Conservation (phyloP, 2,329 filamentous ascomycete species). For the Diplodia corticola region DNA sequence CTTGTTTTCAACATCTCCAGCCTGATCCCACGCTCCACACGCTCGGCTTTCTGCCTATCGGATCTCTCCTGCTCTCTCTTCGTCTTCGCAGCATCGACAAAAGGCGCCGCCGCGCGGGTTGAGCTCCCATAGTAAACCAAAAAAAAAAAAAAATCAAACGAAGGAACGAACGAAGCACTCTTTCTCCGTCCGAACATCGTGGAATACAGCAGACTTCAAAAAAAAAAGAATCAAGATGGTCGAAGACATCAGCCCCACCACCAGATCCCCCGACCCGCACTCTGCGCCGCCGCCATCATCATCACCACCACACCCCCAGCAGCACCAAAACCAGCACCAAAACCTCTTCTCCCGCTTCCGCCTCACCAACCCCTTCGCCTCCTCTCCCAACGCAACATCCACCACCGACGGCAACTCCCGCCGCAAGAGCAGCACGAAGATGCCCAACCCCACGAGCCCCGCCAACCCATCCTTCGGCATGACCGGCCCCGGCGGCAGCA, state of each 20-base stretch:
- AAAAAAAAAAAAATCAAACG: no score
- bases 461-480: background rate
- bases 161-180: background rate
- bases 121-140: no score
- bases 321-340: background rate
- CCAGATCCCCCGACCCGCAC: background rate
- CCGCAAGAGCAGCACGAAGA: slow-evolving; percentile 1
- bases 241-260: background rate
- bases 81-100: background rate
- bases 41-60: background rate
- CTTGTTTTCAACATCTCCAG: background rate
- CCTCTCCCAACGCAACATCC: background rate
- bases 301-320: background rate
- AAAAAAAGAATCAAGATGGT: background rate
- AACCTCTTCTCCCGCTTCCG: background rate
- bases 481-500: background rate
- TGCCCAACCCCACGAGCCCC: background rate
- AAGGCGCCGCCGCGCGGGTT: background rate
- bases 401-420: background rate
- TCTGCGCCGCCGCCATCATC: background rate
- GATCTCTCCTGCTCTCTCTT: background rate
- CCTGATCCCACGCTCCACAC: background rate
- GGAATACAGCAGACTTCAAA: background rate
- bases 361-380: background rate
- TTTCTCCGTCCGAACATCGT: background rate